Evolutionary conservation across 139 green algal species (phyloP).

Genomic region (Marvania coccoides): DNA sequence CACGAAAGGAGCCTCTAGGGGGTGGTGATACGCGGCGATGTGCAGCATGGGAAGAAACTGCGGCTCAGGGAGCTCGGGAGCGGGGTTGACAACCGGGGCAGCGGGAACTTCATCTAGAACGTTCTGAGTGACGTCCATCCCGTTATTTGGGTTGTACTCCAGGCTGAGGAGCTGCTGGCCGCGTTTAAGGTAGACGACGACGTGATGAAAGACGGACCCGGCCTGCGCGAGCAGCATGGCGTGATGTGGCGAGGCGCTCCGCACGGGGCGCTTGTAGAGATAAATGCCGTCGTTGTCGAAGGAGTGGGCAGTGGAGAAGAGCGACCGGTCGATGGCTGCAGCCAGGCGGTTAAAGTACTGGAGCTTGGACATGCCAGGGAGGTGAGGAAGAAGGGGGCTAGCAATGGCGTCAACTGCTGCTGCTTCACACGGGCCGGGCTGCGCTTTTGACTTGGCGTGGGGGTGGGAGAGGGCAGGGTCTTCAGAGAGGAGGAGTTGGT

Average conservation of each 20-base stretch:
- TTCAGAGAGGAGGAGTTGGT: no score
- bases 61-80: neutral
- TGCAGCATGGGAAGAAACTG: conserved; percentile 34
- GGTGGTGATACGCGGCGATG: neutral
- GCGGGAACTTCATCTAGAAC: neutral
- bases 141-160: conserved; percentile 31
- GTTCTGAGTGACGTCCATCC: conserved; percentile 33
- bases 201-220: conserved; percentile 36
- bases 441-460: neutral
- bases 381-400: neutral
- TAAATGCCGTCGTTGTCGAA: conserved; percentile 29
- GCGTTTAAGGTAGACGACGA: conserved; percentile 29
- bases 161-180: conserved; percentile 13
- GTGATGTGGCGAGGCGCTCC: neutral
- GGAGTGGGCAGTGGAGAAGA: neutral
- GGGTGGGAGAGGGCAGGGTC: no score
- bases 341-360: neutral
- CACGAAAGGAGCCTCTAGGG: conserved; percentile 11
- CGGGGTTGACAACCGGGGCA: conserved; percentile 8
- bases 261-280: conserved; percentile 34
- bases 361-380: neutral
- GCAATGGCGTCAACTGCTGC: neutral
- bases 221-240: conserved; percentile 16
- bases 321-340: neutral
- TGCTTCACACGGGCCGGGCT: no score